A percentile compares a stretch with the other conserved stretches of the same genome.
phyloP scores from a whole-genome alignment of 148 eudicot genomes.

The Linanthus parryae region DNA sequence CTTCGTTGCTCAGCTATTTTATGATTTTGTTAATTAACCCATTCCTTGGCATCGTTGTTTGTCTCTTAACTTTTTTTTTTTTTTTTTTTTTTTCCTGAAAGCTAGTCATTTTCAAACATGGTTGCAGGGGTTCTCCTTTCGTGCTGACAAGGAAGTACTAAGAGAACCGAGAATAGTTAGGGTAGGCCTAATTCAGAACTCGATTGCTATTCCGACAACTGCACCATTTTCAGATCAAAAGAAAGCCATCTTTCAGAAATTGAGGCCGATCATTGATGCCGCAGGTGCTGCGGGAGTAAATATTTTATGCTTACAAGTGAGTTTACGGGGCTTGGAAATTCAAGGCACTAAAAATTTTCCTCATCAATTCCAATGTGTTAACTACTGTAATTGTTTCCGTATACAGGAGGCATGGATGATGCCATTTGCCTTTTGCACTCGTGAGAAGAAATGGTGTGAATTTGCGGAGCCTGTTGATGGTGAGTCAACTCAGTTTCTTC shows the following conservation, averaged over 20 bases:
- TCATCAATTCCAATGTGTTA: too few species aligned
- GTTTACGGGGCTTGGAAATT: too few species aligned
- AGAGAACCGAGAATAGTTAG: slow-evolving; percentile 77
- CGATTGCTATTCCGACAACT: slow-evolving; percentile 73
- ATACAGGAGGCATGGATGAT: slow-evolving; percentile 94
- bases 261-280: slow-evolving; percentile 80
- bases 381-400: neutral
- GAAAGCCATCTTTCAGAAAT: slow-evolving; percentile 67
- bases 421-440: slow-evolving; percentile 98
- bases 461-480: slow-evolving; percentile 92
- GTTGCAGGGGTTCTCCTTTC: slow-evolving; percentile 65
- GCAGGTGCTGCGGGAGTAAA: slow-evolving; percentile 97
- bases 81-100: neutral
- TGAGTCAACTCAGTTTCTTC: slow-evolving; percentile 82
- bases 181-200: slow-evolving; percentile 86
- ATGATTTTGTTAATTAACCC: neutral
- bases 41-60: too few species aligned
- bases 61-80: neutral
- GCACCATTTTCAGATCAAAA: slow-evolving; percentile 61
- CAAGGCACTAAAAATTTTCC: too few species aligned
- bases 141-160: slow-evolving; percentile 71
- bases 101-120: neutral
- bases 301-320: slow-evolving; percentile 81
- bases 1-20: neutral
- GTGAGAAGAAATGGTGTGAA: slow-evolving; percentile 96